phyloP scores from a whole-genome alignment of 805 yeast genomes.

The Starmerella stellata region DNA sequence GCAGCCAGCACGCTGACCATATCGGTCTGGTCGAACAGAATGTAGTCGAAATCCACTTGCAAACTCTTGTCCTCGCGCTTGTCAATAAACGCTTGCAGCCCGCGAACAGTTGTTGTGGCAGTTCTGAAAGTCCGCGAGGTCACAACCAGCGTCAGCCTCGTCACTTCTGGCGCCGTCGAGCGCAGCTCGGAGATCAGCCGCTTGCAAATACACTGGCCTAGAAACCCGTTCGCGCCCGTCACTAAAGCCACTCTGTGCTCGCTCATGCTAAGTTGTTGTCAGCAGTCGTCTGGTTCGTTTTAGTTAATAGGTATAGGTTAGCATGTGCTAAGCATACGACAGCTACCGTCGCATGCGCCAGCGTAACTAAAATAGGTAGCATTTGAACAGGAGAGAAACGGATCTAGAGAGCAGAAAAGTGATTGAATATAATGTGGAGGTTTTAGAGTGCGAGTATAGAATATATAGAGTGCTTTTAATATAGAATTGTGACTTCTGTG shows the following conservation, averaged over 20 bases:
- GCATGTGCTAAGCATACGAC: too few relatives aligned
- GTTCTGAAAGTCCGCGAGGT: slow-evolving; percentile 80
- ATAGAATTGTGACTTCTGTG: too few relatives aligned
- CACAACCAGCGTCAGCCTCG: slow-evolving; percentile 57
- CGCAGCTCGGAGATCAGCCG: slow-evolving; percentile 43
- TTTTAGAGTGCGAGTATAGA: too few relatives aligned
- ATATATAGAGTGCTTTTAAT: too few relatives aligned
- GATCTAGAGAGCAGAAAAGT: too few relatives aligned
- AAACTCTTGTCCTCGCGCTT: slow-evolving; percentile 30
- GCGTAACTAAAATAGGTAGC: too few relatives aligned
- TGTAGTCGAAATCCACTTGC: slow-evolving; percentile 64
- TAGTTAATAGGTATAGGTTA: too few relatives aligned
- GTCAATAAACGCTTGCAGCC: slow-evolving; percentile 24
- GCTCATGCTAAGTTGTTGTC: slow-evolving; percentile 3
- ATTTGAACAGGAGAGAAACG: too few relatives aligned
- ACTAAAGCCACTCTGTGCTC: slow-evolving; percentile 21
- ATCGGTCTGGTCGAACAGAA: slow-evolving; percentile 73
- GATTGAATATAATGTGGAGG: too few relatives aligned
- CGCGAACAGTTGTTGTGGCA: slow-evolving; percentile 53
- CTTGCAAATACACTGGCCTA: slow-evolving; percentile 74
- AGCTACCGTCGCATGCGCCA: too few relatives aligned
- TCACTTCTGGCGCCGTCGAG: slow-evolving; percentile 25
- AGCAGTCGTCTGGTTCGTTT: too few relatives aligned
- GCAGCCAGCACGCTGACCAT: slow-evolving; percentile 75
- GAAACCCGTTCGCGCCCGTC: slow-evolving; percentile 35